Base-by-base conservation (phyloP, 768 basidiomycete genomes). In the Suillus subalutaceus region DNA sequence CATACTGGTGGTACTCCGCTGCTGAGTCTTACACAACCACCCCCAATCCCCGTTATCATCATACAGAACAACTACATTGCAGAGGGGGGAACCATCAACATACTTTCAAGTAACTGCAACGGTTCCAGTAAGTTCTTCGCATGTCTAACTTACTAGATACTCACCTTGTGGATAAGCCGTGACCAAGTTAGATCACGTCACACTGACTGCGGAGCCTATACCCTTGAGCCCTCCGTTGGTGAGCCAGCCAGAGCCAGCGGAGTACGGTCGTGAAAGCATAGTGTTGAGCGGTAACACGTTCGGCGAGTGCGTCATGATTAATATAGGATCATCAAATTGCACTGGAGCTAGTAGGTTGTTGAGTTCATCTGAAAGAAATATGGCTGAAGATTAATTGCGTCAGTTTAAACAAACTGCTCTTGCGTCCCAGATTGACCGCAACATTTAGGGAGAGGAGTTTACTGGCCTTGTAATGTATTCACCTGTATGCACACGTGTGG, bases 21-120 rank as follows among this genome's bases (percentile, higher is more conserved):
- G 15, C 58, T 8, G 38, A 59, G 23, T 40, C 32, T 7, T 32
- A 6, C 16, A 9, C 38, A 41, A 7, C 23, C 38, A 37, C 6
- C 40, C 10, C 18, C 15, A 2, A 30, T 18, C 59, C 40, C 59
- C 4, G 4, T 41, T 10, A 30, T 43, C 18, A 30, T 60, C 58
- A 60, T 60, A 26, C 58, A 60, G 15, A 59, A 59, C 15, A 59
- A 59, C 23, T 10, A 26, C 16, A 59, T 59, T 41, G 58, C 26
- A 9, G 58, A 59, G 38, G 58, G 57, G 15, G 58, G 40, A 41
- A 59, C 58, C 40, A 41, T 59, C 38, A 59, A 59, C 38, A 59
- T 59, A 40, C 23, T 59, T 18, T 59, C 16, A 40, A 26, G 58
- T 41, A 4, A 59, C 9, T 40, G 38, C 23, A 18, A 23, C 16